Conservation (phyloP, 768 basidiomycete genomes). For the Pisolithus microcarpus region DNA sequence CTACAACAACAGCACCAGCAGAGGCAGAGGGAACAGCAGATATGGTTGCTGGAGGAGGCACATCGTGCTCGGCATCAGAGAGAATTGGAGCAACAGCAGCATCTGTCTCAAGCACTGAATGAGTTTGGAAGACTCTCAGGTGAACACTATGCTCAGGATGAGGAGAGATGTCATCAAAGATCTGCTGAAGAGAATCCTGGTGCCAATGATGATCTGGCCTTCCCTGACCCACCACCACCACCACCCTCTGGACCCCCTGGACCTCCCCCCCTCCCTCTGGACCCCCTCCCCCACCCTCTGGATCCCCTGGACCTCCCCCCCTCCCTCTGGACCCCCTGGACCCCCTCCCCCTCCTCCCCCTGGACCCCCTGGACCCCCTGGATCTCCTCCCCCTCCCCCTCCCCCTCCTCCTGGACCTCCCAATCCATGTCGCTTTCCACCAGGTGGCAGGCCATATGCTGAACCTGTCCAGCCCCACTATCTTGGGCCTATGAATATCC, state of each 20-base stretch:
- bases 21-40: not conserved
- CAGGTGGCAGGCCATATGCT: conserved; percentile 3
- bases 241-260: not conserved
- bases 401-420: not conserved
- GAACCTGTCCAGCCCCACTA: conserved; percentile 7
- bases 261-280: too few species aligned
- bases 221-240: not conserved
- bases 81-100: not conserved
- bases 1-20: not conserved
- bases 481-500: conserved; percentile 5
- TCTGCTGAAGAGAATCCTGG: not conserved
- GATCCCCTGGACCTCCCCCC: not conserved
- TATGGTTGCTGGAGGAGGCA: not conserved
- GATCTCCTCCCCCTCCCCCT: too few species aligned
- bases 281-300: too few species aligned
- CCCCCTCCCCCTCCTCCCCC: too few species aligned
- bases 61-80: not conserved
- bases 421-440: not conserved
- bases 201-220: too few species aligned
- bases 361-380: not conserved
- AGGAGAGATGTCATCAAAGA: not conserved
- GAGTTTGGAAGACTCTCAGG: not conserved
- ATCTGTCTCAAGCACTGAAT: not conserved
- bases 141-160: not conserved
- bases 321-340: not conserved